A percentile compares a stretch with the other conserved stretches of the same genome.
Conservation (phyloP, 1,284 basidiomycete species). For the Leccinum fallax region DNA sequence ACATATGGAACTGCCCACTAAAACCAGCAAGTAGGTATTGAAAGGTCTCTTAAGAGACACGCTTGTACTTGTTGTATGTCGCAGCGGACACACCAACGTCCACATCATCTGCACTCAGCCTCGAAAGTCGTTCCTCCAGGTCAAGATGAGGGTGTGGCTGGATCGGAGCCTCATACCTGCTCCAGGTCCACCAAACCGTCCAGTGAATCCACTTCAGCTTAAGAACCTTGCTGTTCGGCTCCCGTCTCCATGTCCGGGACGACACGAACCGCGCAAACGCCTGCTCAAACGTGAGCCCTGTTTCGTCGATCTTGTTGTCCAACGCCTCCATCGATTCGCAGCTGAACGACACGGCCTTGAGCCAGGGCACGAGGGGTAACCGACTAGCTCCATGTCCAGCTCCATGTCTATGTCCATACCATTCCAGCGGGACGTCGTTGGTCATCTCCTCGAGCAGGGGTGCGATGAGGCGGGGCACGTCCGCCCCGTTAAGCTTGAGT, state of each 20-base stretch:
- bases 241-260: constrained; percentile 30
- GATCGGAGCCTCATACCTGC: constrained; percentile 22
- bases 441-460: constrained; percentile 31
- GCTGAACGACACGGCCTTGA: constrained; percentile 33
- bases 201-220: constrained; percentile 33
- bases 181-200: constrained; percentile 35
- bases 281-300: constrained; percentile 32
- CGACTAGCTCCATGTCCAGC: background rate
- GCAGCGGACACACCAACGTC: constrained; percentile 34
- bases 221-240: constrained; percentile 27
- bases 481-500: constrained; percentile 31
- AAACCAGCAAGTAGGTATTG: constrained; percentile 15
- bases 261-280: constrained; percentile 26
- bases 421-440: background rate
- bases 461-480: constrained; percentile 25
- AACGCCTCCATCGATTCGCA: constrained; percentile 30
- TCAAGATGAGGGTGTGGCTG: constrained; percentile 26
- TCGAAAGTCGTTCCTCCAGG: constrained; percentile 25
- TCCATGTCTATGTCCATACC: background rate
- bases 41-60: constrained; percentile 22
- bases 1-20: constrained; percentile 4
- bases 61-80: constrained; percentile 35
- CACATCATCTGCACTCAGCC: constrained; percentile 26
- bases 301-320: constrained; percentile 22
- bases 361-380: constrained; percentile 31